Conservation (phyloP, 2,329 filamentous ascomycete species). For the Endoconidiophora polonica region DNA sequence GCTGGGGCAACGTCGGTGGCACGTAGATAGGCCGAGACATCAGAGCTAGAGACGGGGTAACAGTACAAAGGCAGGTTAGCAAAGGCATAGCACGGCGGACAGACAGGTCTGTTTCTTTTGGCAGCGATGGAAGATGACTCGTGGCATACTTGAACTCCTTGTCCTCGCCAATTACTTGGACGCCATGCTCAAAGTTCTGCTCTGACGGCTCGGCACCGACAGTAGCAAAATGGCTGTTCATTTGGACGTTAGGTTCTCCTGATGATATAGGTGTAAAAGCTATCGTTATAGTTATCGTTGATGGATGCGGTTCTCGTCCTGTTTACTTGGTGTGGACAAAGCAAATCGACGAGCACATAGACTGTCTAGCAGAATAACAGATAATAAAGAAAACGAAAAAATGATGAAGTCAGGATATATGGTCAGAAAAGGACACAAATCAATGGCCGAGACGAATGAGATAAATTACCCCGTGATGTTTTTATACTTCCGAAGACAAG, state of each 20-base stretch:
- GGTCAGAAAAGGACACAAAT: conserved; percentile 2
- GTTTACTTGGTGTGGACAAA: too few species aligned
- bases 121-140: background rate
- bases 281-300: background rate
- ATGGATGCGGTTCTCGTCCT: background rate
- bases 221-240: conserved; percentile 70
- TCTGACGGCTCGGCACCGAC: conserved; percentile 49
- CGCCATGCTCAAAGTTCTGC: conserved; percentile 72
- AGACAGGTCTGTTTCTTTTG: background rate
- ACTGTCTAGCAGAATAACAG: background rate
- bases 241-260: conserved; percentile 17
- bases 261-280: background rate
- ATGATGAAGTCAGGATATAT: background rate
- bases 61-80: conserved; percentile 12
- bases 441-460: background rate
- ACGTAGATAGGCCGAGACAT: conserved; percentile 67
- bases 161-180: conserved; percentile 83
- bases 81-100: conserved; percentile 1
- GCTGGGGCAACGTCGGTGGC: conserved; percentile 65
- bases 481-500: too few species aligned
- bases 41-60: conserved; percentile 34
- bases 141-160: conserved; percentile 76
- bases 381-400: background rate
- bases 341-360: background rate
- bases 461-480: too few species aligned